Conservation (phyloP, 1,284 basidiomycete species). For the Tylopilus sp. region DNA sequence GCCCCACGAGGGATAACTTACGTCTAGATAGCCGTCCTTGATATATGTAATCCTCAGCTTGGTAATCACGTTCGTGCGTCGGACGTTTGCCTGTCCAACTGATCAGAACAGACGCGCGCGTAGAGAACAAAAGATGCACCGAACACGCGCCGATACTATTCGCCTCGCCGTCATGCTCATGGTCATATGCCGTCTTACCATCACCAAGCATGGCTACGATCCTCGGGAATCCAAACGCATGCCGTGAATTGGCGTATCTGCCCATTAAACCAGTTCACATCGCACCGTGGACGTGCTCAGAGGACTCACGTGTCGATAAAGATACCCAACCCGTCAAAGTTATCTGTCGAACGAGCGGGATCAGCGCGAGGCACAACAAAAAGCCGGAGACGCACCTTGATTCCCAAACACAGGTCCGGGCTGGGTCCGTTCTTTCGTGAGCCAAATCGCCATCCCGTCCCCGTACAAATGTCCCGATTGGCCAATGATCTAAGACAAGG, state of each 20-base stretch:
- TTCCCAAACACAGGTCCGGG: slow-evolving; percentile 95
- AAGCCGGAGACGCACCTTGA: slow-evolving; percentile 62
- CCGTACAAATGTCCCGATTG: slow-evolving; percentile 82
- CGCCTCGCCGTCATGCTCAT: slow-evolving; percentile 84
- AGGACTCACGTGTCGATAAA: slow-evolving; percentile 87
- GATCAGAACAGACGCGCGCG: background rate
- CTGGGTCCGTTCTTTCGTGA: slow-evolving; percentile 84
- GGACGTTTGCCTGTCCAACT: slow-evolving; percentile 76
- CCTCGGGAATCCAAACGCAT: slow-evolving; percentile 90
- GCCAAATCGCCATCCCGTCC: slow-evolving; percentile 95
- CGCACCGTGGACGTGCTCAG: background rate
- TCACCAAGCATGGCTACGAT: slow-evolving; percentile 92
- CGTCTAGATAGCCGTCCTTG: slow-evolving; percentile 85
- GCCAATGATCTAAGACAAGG: slow-evolving; percentile 73
- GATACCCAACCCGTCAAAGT: slow-evolving; percentile 92
- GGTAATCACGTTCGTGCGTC: slow-evolving; percentile 89
- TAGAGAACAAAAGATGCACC: slow-evolving; percentile 48
- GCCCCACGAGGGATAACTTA: slow-evolving; percentile 46
- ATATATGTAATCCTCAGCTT: slow-evolving; percentile 92
- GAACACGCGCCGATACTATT: slow-evolving; percentile 80
- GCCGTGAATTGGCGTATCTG: slow-evolving; percentile 89
- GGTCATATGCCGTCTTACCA: slow-evolving; percentile 86
- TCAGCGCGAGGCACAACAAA: background rate
- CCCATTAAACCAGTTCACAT: background rate
- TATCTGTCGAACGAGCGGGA: slow-evolving; percentile 56